Conservation (phyloP, 257 asterid species). For the Solanum gandarillasii region DNA sequence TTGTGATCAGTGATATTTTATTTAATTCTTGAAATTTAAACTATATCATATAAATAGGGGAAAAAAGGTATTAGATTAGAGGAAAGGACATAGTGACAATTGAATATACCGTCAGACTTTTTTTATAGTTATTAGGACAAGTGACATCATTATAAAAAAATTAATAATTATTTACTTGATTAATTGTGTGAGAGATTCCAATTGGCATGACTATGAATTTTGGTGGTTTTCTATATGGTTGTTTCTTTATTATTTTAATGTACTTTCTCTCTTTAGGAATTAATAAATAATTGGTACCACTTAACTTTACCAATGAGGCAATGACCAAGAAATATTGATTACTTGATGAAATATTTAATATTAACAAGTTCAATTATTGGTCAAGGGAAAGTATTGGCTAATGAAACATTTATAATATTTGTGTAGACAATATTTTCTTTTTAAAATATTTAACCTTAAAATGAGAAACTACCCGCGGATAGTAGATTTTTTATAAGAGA, state of each 20-base stretch:
- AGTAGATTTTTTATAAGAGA: not conserved
- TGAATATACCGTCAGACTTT: not conserved
- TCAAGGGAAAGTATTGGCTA: not conserved
- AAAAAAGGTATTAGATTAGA: not conserved
- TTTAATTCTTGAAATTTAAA: too few relatives aligned
- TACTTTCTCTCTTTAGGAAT: not conserved
- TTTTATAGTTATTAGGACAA: not conserved
- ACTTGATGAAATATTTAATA: not conserved
- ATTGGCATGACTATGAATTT: not conserved
- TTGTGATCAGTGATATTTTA: too few relatives aligned
- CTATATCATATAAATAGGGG: accelerated
- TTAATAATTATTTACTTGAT: not conserved
- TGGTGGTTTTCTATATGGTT: not conserved
- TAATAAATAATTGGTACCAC: not conserved
- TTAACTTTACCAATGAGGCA: not conserved
- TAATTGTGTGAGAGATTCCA: not conserved
- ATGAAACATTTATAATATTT: not conserved
- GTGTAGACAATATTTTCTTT: not conserved
- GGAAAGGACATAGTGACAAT: not conserved
- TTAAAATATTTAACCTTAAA: not conserved
- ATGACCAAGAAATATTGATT: not conserved
- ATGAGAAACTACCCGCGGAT: not conserved
- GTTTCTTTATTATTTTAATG: too few relatives aligned
- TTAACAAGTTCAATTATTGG: not conserved
- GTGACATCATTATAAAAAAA: not conserved